Percentiles rank a stretch among this genome's conserved stretches.
Conservation (phyloP, 176 grass and related monocot genomes). For the Oryza nivara region DNA sequence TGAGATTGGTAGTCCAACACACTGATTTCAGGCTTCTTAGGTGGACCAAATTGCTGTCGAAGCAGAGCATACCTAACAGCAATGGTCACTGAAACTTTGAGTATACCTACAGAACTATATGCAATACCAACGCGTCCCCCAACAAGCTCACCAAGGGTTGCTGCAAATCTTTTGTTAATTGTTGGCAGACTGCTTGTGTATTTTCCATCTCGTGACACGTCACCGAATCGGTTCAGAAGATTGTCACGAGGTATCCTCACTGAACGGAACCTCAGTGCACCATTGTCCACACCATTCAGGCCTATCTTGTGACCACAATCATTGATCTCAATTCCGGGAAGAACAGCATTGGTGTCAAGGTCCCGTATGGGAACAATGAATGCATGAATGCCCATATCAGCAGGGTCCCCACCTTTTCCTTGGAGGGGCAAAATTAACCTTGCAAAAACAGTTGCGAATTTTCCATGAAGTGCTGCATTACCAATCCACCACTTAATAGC, state of each 20-base stretch:
- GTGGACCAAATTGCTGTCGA: conserved; percentile 94
- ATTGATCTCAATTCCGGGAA: conserved; percentile 93
- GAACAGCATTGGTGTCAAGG: conserved; percentile 74
- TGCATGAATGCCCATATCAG: conserved; percentile 95
- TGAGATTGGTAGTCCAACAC: conserved; percentile 97
- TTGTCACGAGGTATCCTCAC: conserved; percentile 93
- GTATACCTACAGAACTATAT: conserved; percentile 77
- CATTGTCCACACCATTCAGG: conserved; percentile 97
- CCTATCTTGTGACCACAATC: conserved; percentile 98
- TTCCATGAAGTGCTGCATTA: conserved; percentile 90
- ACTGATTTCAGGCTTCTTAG: conserved; percentile 83
- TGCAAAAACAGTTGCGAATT: conserved; percentile 93
- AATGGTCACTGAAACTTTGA: conserved; percentile 90
- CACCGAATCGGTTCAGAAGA: conserved; percentile 95
- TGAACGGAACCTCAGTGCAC: conserved; percentile 75
- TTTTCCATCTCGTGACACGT: conserved; percentile 88
- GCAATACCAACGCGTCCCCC: conserved; percentile 87
- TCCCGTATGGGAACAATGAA: conserved; percentile 92
- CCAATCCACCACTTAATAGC: conserved; percentile 99
- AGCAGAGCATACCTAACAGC: conserved; percentile 90
- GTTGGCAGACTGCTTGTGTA: conserved; percentile 91
- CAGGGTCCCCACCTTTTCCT: conserved; percentile 70
- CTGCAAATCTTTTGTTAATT: conserved; percentile 92
- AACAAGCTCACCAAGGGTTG: conserved; percentile 93
- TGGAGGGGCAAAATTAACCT: conserved; percentile 89